Conservation (phyloP, 2,329 filamentous ascomycete genomes). For the Pseudogymnoascus sp. region DNA sequence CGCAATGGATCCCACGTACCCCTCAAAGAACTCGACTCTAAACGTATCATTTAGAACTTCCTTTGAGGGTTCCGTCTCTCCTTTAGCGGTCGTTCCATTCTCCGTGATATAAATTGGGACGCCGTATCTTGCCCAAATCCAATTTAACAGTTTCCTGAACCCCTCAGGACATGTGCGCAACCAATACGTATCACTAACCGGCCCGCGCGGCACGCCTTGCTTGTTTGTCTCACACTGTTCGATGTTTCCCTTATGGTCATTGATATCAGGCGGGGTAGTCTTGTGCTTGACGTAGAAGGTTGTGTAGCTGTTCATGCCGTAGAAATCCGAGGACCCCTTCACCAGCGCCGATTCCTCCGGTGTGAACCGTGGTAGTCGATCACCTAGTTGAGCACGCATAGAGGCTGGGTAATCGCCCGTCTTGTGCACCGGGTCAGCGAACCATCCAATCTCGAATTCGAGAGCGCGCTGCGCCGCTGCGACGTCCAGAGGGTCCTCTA, state of each 20-base stretch:
- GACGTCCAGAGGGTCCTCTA: conserved; percentile 65
- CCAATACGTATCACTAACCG: conserved; percentile 77
- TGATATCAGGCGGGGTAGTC: conserved; percentile 48
- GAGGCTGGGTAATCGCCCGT: conserved; percentile 73
- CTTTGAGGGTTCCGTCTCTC: conserved; percentile 66
- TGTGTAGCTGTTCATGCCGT: conserved; percentile 92
- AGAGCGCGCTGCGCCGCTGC: conserved; percentile 73
- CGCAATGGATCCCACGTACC: conserved; percentile 70
- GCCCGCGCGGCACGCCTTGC: conserved; percentile 64
- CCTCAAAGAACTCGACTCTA: conserved; percentile 68
- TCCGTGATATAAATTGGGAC: conserved; percentile 80
- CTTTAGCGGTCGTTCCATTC: conserved; percentile 77
- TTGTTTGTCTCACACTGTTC: conserved; percentile 66
- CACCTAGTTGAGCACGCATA: conserved; percentile 74
- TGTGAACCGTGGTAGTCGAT: conserved; percentile 68
- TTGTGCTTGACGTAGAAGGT: conserved; percentile 78
- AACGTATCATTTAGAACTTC: conserved; percentile 74
- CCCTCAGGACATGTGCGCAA: conserved; percentile 68
- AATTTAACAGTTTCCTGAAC: conserved; percentile 69
- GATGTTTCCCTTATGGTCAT: conserved; percentile 70
- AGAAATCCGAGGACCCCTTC: conserved; percentile 80
- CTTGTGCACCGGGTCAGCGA: conserved; percentile 75
- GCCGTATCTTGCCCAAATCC: conserved; percentile 70
- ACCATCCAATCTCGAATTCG: conserved; percentile 83
- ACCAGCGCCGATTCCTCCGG: conserved; percentile 66